phyloP scores from a whole-genome alignment of 192 early-diverging fungal species.

The Diversispora epigaea region DNA sequence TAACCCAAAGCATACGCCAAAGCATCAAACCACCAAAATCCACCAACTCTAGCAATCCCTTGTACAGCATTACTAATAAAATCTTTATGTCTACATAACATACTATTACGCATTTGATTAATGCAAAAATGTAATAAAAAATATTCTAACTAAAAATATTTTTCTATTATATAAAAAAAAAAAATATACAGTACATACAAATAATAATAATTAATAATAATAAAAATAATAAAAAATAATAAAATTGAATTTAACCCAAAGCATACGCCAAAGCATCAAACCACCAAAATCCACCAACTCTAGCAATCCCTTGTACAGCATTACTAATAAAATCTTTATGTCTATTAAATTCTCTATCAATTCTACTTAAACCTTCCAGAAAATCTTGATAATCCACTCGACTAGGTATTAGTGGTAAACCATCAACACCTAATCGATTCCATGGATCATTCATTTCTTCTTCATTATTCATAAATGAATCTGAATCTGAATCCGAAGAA shows the following conservation, averaged over 20 bases:
- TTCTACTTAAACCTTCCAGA: slow-evolving; percentile 21
- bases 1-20: slow-evolving; percentile 23
- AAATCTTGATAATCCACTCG: slow-evolving; percentile 20
- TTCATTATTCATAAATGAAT: neutral
- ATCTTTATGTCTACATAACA: slow-evolving; percentile 27
- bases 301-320: slow-evolving; percentile 17
- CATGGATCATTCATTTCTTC: slow-evolving; percentile 1
- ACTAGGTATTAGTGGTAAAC: neutral
- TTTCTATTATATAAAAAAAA: too few species aligned
- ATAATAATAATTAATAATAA: too few species aligned
- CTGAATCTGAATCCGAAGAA: slow-evolving; percentile 22
- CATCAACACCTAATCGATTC: neutral
- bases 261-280: slow-evolving; percentile 26
- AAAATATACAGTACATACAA: too few species aligned
- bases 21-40: slow-evolving; percentile 33
- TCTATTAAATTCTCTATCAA: slow-evolving; percentile 30
- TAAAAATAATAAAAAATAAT: too few species aligned
- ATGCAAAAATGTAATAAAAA: too few species aligned
- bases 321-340: slow-evolving; percentile 31
- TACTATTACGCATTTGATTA: too few species aligned
- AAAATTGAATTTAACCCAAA: slow-evolving; percentile 19
- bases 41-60: slow-evolving; percentile 16
- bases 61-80: slow-evolving; percentile 28
- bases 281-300: slow-evolving; percentile 30
- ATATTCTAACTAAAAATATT: too few species aligned